phyloP scores from a whole-genome alignment of 129 eudicot genomes.

The sunflower (Helianthus annuus) region HanXRQr2.0-SUNRISE NC_035443.2:175972265-175972764 shows the following conservation, averaged over 20 bases:
- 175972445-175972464: constrained; percentile 35
- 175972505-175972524: constrained; percentile 26
- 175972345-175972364: constrained; percentile 53
- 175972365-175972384: constrained; percentile 24
- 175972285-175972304: constrained; percentile 18
- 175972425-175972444: constrained; percentile 35
- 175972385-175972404: constrained; percentile 18
- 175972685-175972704: constrained; percentile 24
- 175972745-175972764: background rate
- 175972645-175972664: constrained; percentile 46
- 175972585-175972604: constrained; percentile 5
- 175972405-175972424: constrained; percentile 35
- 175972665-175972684: constrained; percentile 22
- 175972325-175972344: constrained; percentile 30
- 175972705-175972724: constrained; percentile 17
- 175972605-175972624: constrained; percentile 9
- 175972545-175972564: constrained; percentile 22
- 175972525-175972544: constrained; percentile 27
- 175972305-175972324: constrained; percentile 18
- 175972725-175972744: constrained; percentile 10
- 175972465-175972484: constrained; percentile 45
- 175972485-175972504: constrained; percentile 29
- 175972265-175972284: no score
- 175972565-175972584: constrained; percentile 12
- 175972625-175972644: constrained; percentile 40